Percentiles rank a stretch among this genome's conserved stretches.
Conservation (phyloP, 2,329 filamentous ascomycete species). For the Coniochaeta prunicola region DNA sequence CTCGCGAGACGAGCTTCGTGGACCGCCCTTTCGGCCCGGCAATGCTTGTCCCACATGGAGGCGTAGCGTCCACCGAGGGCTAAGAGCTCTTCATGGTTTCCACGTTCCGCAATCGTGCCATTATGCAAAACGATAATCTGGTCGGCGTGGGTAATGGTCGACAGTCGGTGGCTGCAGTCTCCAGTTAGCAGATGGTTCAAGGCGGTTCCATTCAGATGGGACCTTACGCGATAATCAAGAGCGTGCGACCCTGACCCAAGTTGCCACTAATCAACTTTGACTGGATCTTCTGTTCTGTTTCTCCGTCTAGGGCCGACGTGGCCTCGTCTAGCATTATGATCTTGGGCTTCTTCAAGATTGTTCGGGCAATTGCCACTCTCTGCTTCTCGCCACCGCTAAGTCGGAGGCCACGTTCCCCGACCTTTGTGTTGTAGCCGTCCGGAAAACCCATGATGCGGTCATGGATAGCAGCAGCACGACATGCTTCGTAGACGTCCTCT, state of each 20-base stretch:
- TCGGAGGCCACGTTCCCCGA: slow-evolving; percentile 44
- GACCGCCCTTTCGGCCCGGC: slow-evolving; percentile 64
- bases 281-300: slow-evolving; percentile 52
- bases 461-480: slow-evolving; percentile 46
- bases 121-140: slow-evolving; percentile 74
- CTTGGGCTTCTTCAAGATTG: slow-evolving; percentile 61
- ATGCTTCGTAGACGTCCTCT: slow-evolving; percentile 42
- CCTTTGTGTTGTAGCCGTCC: slow-evolving; percentile 44
- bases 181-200: not conserved
- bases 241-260: slow-evolving; percentile 77
- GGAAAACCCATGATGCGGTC: slow-evolving; percentile 45
- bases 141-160: slow-evolving; percentile 78
- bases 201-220: not conserved
- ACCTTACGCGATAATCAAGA: slow-evolving; percentile 86
- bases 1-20: slow-evolving; percentile 45
- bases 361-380: slow-evolving; percentile 53
- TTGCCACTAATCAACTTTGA: slow-evolving; percentile 57
- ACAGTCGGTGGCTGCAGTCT: slow-evolving; percentile 62
- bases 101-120: slow-evolving; percentile 70
- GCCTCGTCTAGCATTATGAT: slow-evolving; percentile 67
- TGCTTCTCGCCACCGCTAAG: slow-evolving; percentile 56
- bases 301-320: slow-evolving; percentile 60
- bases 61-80: slow-evolving; percentile 65
- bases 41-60: slow-evolving; percentile 87
- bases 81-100: slow-evolving; percentile 72